These are phyloP conservation scores for Ogataea angusta DNA, from an alignment of 805 yeast species.

Conservation along the genomic window DNA sequence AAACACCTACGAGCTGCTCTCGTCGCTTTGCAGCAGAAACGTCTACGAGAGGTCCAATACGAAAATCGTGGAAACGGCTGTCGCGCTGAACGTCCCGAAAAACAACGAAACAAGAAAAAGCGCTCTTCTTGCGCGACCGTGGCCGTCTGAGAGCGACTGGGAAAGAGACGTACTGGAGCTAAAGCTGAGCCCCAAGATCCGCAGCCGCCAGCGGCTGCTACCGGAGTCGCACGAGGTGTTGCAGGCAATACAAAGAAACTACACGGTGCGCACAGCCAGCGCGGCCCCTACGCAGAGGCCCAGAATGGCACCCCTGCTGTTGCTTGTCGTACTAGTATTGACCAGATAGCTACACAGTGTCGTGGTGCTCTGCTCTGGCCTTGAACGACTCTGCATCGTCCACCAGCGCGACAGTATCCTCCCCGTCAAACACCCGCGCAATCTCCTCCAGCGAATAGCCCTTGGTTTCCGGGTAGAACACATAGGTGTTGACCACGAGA, in stretches of 20 bases:
- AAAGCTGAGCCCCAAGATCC: neutral
- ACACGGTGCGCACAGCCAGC: neutral
- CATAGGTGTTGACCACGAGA: conserved; percentile 23
- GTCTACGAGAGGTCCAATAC: conserved; percentile 17
- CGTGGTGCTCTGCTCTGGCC: conserved; percentile 14
- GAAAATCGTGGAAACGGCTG: conserved; percentile 5
- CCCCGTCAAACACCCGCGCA: conserved; percentile 41
- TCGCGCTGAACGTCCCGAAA: conserved; percentile 1
- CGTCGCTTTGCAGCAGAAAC: conserved; percentile 18
- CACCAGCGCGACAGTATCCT: conserved; percentile 2
- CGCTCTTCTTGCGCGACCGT: conserved; percentile 8
- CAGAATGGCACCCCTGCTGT: neutral
- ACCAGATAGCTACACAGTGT: conserved; percentile 2
- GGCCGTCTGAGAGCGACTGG: conserved; percentile 24
- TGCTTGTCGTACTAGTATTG: neutral
- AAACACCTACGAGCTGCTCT: conserved; percentile 20
- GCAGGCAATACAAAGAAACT: conserved; percentile 1
- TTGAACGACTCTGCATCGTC: conserved; percentile 9
- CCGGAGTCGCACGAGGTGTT: conserved; percentile 2
- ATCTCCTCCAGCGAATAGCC: conserved; percentile 41
- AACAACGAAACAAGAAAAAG: conserved; percentile 9
- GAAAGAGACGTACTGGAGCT: conserved; percentile 19
- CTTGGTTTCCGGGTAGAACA: conserved; percentile 47
- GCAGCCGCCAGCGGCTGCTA: conserved; percentile 2
- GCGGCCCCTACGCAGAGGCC: neutral